Conservation (phyloP, 805 yeast genomes). For the Kodamaea sagamina region DNA sequence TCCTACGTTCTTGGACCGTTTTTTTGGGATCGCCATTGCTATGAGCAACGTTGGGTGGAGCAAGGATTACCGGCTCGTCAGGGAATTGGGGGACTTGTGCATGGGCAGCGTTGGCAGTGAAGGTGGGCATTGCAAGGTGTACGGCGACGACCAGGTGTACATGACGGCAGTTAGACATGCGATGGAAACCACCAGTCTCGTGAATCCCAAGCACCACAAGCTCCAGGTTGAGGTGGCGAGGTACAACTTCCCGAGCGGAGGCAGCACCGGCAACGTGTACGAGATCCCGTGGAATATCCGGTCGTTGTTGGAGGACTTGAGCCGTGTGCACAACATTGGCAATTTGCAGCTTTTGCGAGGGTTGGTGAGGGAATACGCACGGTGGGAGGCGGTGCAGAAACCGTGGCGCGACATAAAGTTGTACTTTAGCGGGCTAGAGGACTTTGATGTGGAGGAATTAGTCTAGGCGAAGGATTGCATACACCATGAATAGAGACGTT, state of each 20-base stretch:
- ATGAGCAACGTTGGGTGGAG: constrained; percentile 38
- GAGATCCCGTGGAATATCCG: constrained; percentile 43
- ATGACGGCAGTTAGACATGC: constrained; percentile 31
- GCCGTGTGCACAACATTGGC: constrained; percentile 32
- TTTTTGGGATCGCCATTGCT: constrained; percentile 30
- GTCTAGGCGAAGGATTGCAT: neutral
- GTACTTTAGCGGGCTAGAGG: constrained; percentile 11
- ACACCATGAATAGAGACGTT: neutral
- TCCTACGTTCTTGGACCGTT: constrained; percentile 30
- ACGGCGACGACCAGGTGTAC: constrained; percentile 28
- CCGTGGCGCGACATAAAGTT: constrained; percentile 17
- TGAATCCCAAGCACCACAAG: constrained; percentile 15
- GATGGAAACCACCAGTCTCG: constrained; percentile 39
- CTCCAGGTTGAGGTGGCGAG: constrained; percentile 13
- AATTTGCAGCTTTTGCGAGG: constrained; percentile 25
- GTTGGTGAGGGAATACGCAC: constrained; percentile 21
- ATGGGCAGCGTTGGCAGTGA: constrained; percentile 23
- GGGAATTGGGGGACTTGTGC: constrained; percentile 33
- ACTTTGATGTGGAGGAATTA: constrained; percentile 10
- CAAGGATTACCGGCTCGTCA: constrained; percentile 31
- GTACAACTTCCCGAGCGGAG: neutral
- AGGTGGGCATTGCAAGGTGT: constrained; percentile 32
- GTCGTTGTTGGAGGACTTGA: constrained; percentile 38
- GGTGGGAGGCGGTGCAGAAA: constrained; percentile 8
- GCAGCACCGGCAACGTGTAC: constrained; percentile 20